These are phyloP conservation scores for Suillus discolor DNA, from an alignment of 768 basidiomycete species.

Conservation along the genomic window DNA sequence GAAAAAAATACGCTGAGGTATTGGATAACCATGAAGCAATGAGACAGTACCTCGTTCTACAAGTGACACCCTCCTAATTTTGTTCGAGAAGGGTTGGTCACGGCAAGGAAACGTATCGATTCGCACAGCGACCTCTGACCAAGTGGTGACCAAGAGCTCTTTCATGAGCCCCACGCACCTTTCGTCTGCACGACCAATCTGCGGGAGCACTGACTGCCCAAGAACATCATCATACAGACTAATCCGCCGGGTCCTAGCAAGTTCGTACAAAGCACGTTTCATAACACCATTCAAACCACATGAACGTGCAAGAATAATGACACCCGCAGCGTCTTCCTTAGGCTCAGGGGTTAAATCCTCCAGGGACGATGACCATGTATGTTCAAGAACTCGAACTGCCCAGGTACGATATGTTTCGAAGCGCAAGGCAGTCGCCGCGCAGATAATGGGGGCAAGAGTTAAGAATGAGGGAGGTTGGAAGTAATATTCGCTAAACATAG, in stretches of 20 bases:
- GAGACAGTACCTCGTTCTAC: too few relatives aligned
- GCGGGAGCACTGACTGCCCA: conserved; percentile 15
- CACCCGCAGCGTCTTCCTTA: conserved; percentile 29
- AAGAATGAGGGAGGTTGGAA: conserved; percentile 30
- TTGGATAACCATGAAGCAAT: too few relatives aligned
- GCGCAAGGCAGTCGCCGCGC: conserved; percentile 35
- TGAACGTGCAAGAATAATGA: conserved; percentile 32
- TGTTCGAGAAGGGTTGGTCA: too few relatives aligned
- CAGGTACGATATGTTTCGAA: conserved; percentile 33
- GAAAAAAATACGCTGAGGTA: too few relatives aligned
- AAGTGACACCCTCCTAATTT: too few relatives aligned
- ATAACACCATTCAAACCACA: conserved; percentile 30
- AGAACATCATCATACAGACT: conserved; percentile 12
- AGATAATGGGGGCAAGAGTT: conserved; percentile 34
- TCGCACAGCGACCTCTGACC: conserved; percentile 18
- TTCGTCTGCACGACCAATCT: not conserved
- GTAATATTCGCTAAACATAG: conserved; percentile 26
- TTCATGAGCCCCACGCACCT: conserved; percentile 17
- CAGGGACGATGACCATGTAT: conserved; percentile 33
- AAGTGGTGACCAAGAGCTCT: conserved; percentile 22
- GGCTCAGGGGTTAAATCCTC: conserved; percentile 10
- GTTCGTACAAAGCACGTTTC: conserved; percentile 43
- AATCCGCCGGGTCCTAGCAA: conserved; percentile 18
- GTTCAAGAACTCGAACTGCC: conserved; percentile 29
- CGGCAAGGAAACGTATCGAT: not conserved